Evolutionary conservation across 768 basidiomycete genomes (phyloP), one percentile per base, ranked within the genome.

Genomic region (Coprinellus micaceus): DNA sequence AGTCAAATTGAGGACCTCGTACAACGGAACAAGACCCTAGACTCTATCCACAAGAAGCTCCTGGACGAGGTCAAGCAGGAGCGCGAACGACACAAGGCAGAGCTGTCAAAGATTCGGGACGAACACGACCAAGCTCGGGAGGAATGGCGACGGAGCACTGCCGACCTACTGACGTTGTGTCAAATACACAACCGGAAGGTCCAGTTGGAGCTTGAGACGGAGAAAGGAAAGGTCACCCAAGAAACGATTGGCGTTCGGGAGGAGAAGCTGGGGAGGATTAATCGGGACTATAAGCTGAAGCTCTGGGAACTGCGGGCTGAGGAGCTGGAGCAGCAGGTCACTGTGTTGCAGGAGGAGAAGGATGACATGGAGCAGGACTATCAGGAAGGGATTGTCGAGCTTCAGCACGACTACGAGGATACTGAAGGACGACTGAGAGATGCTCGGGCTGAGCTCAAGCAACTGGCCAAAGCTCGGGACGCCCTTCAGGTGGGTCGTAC

Each of bases 1-100:
- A 69, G 77, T 2, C 88, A 90, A 66, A 88, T 91, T 49, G 79
- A 85, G 48, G 86, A 91, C 41, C 81, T 91, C 52, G 85, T 89
- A 2, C 81, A 86, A 60, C 77, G 83, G 59, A 86, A 82, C 63
- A 82, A 82, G 24, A 80, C 79, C 0, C 77, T 88, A 52, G 86
- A 88, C 55, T 79, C 84, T 58, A 78, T 78, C 3, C 77, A 79
- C 67, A 79, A 79, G 61, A 81, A 78, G 43, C 77, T 89, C 33
- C 64, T 70, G 15, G 78, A 79, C 22, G 79, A 83, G 40, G 62
- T 84, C 28, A 60, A 69, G 2, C 63, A 63, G 25, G 83, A 83
- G 61, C 66, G 71, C 48, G 65, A 67, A 19, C 77, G 78, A 54
- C 67, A 72, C 46, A 77, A 75, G 45, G 70, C 74, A 9, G 69